These are phyloP conservation scores for Porphyrellus cyaneotinctus DNA, from an alignment of 768 basidiomycete genomes.

Conservation along the genomic window DNA sequence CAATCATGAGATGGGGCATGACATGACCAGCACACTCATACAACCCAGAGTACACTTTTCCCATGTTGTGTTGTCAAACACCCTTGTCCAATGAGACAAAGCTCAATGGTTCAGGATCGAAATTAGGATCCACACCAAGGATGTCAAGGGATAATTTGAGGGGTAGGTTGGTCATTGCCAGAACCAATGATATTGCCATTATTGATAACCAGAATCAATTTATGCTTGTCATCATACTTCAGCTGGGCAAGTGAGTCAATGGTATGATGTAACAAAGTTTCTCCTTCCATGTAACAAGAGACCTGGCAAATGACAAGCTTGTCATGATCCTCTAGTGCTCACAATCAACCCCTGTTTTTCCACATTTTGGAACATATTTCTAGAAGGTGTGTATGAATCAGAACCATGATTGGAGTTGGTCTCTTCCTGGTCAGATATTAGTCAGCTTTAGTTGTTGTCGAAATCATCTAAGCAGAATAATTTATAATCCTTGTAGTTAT, in stretches of 20 bases:
- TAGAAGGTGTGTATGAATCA: too few species aligned
- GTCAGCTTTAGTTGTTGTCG: too few species aligned
- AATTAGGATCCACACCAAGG: slow-evolving; percentile 87
- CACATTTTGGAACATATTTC: too few species aligned
- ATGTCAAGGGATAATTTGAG: slow-evolving; percentile 92
- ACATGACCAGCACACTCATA: slow-evolving; percentile 95
- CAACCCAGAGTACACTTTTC: slow-evolving; percentile 93
- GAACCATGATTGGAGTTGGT: too few species aligned
- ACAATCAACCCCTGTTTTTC: too few species aligned
- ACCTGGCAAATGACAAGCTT: too few species aligned
- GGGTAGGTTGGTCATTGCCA: slow-evolving; percentile 95
- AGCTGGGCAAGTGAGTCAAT: slow-evolving; percentile 93
- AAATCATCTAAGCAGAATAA: too few species aligned
- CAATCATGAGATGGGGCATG: slow-evolving; percentile 91
- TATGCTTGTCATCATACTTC: slow-evolving; percentile 98
- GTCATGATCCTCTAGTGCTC: slow-evolving; percentile 91
- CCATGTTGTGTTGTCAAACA: slow-evolving; percentile 96
- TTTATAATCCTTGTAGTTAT: too few species aligned
- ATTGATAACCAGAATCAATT: slow-evolving; percentile 41
- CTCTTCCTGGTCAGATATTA: too few species aligned
- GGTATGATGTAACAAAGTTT: slow-evolving; percentile 76
- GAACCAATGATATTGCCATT: slow-evolving; percentile 97
- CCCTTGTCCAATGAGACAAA: slow-evolving; percentile 94
- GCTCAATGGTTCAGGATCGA: slow-evolving; percentile 92
- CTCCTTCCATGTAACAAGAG: slow-evolving; percentile 98